Conservation (phyloP, 2,329 filamentous ascomycete genomes). For the Trichoderma sp. region DNA sequence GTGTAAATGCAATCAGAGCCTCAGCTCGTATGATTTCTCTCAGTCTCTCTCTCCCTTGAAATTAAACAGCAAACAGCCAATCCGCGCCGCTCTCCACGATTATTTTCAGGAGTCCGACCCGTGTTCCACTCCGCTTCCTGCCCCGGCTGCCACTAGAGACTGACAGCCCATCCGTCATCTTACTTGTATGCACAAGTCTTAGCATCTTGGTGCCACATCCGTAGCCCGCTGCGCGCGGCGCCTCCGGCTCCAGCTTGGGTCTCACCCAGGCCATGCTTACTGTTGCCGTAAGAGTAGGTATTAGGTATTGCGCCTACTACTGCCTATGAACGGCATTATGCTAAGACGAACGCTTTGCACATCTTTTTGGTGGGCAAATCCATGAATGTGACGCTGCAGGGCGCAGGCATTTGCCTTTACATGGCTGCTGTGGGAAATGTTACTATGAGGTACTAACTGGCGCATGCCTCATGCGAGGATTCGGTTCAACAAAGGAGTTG, state of each 20-base stretch:
- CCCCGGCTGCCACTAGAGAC: conserved; percentile 13
- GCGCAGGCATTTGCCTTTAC: not conserved
- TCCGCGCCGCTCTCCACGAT: not conserved
- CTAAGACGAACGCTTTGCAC: not conserved
- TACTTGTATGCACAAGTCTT: conserved; percentile 7
- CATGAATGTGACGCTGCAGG: not conserved
- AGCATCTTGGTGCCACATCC: conserved; percentile 26
- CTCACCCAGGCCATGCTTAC: conserved; percentile 19
- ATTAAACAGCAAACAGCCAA: not conserved
- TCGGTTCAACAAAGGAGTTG: not conserved
- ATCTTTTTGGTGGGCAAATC: not conserved
- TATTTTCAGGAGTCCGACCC: conserved; percentile 7
- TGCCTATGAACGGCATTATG: not conserved
- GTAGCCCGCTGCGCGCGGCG: conserved; percentile 18
- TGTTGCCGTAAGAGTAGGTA: too few relatives aligned
- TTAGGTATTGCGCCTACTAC: not conserved
- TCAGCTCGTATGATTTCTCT: not conserved
- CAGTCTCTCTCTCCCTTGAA: not conserved
- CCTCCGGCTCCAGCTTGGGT: conserved; percentile 23
- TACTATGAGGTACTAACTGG: not conserved
- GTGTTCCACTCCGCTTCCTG: not conserved
- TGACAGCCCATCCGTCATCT: conserved; percentile 19
- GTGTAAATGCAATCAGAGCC: not conserved
- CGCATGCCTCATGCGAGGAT: not conserved
- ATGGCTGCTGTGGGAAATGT: not conserved